A percentile compares a stretch with the other conserved stretches of the same genome.
These are phyloP conservation scores for Pichia eremophila DNA, from an alignment of 805 yeast species.

Conservation along the genomic window DNA sequence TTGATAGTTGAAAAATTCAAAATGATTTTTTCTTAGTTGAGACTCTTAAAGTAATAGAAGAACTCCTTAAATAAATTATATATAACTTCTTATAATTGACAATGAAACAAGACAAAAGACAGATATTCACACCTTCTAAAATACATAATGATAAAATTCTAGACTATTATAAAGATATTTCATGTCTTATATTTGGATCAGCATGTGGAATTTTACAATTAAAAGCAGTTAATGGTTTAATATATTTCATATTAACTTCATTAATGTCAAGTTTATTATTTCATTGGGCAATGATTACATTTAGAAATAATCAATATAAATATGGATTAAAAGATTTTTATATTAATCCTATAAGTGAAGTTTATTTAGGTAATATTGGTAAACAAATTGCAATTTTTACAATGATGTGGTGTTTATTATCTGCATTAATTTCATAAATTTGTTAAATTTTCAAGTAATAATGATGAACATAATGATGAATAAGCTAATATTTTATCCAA, in stretches of 20 bases:
- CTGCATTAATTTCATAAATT: slow-evolving; percentile 30
- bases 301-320: slow-evolving; percentile 8
- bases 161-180: slow-evolving; percentile 29
- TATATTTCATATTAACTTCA: slow-evolving; percentile 31
- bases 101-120: background rate
- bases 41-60: too few species aligned
- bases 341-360: slow-evolving; percentile 29
- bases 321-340: slow-evolving; percentile 23
- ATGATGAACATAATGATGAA: slow-evolving; percentile 1
- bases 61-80: too few species aligned
- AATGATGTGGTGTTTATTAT: slow-evolving; percentile 51
- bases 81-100: background rate
- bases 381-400: slow-evolving; percentile 43
- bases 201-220: slow-evolving; percentile 47
- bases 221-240: slow-evolving; percentile 40
- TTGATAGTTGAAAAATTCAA: too few species aligned
- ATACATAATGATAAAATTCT: slow-evolving; percentile 14
- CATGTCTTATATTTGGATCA: slow-evolving; percentile 41
- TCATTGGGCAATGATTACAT: slow-evolving; percentile 19
- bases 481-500: slow-evolving; percentile 1
- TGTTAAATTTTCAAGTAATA: slow-evolving; percentile 4
- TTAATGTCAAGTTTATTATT: slow-evolving; percentile 23
- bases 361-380: slow-evolving; percentile 35
- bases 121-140: slow-evolving; percentile 8
- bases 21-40: too few species aligned